A percentile compares a stretch with the other conserved stretches of the same genome.
Conservation (phyloP, 306 rosid genomes). For the Psophocarpus tetragonolobus region DNA sequence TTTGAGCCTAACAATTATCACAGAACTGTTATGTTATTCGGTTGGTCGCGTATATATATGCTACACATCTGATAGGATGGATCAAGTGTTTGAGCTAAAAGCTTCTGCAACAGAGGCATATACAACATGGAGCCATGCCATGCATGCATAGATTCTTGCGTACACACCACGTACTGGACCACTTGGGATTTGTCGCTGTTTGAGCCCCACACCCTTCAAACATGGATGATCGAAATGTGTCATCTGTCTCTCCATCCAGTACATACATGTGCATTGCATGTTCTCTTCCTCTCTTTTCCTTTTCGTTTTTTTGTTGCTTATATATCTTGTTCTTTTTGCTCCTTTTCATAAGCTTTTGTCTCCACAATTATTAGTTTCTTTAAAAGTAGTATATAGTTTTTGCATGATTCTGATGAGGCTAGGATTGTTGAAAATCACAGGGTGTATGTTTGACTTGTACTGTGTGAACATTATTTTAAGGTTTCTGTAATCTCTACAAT, state of each 20-base stretch:
- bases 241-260: neutral
- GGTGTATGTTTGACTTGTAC: neutral
- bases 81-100: neutral
- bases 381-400: too few species aligned
- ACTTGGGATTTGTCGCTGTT: neutral
- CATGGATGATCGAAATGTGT: conserved; percentile 1
- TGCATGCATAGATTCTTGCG: conserved; percentile 2
- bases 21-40: neutral
- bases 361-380: neutral
- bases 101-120: neutral
- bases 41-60: neutral
- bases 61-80: neutral
- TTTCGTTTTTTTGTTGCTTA: neutral
- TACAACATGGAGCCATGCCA: neutral
- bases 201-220: neutral
- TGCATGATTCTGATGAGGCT: neutral
- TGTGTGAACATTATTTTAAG: too few species aligned
- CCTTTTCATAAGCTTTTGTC: neutral
- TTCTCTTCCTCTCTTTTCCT: neutral
- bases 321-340: neutral
- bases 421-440: neutral
- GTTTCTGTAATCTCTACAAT: neutral
- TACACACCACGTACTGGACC: conserved; percentile 7
- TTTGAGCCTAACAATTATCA: neutral
- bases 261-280: neutral